Conservation (phyloP, 1,284 basidiomycete species). For the Vanrija sp. region DNA sequence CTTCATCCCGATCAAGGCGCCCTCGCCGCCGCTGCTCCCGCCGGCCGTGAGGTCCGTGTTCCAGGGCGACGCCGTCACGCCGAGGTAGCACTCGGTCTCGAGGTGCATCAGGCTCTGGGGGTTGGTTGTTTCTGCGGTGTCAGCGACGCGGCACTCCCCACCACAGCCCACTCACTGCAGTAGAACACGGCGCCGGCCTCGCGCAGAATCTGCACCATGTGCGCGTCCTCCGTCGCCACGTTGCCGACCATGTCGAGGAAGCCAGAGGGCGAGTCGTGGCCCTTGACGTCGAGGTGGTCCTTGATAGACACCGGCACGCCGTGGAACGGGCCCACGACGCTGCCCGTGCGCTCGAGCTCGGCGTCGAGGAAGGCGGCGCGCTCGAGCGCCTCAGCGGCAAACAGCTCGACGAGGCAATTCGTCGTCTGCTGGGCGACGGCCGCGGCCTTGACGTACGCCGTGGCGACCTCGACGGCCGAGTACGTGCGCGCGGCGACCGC, state of each 20-base stretch:
- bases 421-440: slow-evolving; percentile 45
- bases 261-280: slow-evolving; percentile 32
- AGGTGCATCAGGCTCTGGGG: slow-evolving; percentile 33
- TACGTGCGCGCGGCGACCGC: slow-evolving; percentile 29
- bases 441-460: slow-evolving; percentile 26
- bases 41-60: slow-evolving; percentile 44
- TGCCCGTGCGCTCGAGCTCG: slow-evolving; percentile 53
- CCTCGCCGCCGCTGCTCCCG: slow-evolving; percentile 50
- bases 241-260: slow-evolving; percentile 19
- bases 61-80: slow-evolving; percentile 46
- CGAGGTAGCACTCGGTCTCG: slow-evolving; percentile 30
- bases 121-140: slow-evolving; percentile 9
- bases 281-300: slow-evolving; percentile 47
- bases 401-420: slow-evolving; percentile 66
- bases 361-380: slow-evolving; percentile 60
- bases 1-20: slow-evolving; percentile 43
- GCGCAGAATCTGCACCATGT: slow-evolving; percentile 20
- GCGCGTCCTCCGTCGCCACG: slow-evolving; percentile 9
- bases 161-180: slow-evolving; percentile 7
- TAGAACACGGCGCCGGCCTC: slow-evolving; percentile 26
- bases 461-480: slow-evolving; percentile 23
- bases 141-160: too few relatives aligned
- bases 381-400: slow-evolving; percentile 58
- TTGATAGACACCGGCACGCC: slow-evolving; percentile 63
- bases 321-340: slow-evolving; percentile 58